Evolutionary conservation across 2,329 filamentous ascomycete species (phyloP), one percentile per base, ranked within the genome.

Genomic region (Hypoxylon sp.): DNA sequence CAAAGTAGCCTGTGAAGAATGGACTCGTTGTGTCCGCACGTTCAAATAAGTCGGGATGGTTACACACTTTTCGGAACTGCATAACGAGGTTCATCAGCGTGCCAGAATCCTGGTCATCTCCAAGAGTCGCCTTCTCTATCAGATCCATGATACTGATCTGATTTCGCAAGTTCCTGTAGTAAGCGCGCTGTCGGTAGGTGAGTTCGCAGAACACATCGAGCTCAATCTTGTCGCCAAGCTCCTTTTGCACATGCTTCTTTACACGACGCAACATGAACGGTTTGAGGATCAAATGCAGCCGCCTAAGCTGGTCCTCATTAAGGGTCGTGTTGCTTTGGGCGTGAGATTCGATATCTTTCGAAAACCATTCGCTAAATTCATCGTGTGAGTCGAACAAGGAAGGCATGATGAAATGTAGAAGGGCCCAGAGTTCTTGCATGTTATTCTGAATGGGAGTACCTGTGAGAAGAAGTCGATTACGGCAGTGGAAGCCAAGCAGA

Each of bases 391-490:
- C 96, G 81, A 99, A 99, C 57, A 99, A 86, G 47, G 93, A 97
- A n/a, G 96, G 96, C 96, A 99, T 98, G 83, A 98, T 98, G 84
- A 99, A 99, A 86, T 99, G 96, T 19, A 99, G 86, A 73, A 99
- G 83, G 31, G 96, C 96, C 96, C 96, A 99, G 66, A 99, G 83
- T 81, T 99, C 95, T 81, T 98, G 96, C 96, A 99, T 99, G 86
- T 98, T 99, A 84, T 99, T 99, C 81, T 99, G 96, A 72, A 99
- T 98, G 2, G 96, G 96, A 0, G 96, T 99, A 83, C 96, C 96
- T 0, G 96, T 99, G 19, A 99, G 87, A 48, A 99, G 84, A 51
- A 99, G 88, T 73, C 96, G 90, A 81, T 98, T 99, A 67, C 96
- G 92, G 82, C 95, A 98, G 79, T 97, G 93, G 86, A 98, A 98